These are phyloP conservation scores for Exophiala sp. DNA, from an alignment of 2,329 filamentous ascomycete genomes.

Conservation along the genomic window DNA sequence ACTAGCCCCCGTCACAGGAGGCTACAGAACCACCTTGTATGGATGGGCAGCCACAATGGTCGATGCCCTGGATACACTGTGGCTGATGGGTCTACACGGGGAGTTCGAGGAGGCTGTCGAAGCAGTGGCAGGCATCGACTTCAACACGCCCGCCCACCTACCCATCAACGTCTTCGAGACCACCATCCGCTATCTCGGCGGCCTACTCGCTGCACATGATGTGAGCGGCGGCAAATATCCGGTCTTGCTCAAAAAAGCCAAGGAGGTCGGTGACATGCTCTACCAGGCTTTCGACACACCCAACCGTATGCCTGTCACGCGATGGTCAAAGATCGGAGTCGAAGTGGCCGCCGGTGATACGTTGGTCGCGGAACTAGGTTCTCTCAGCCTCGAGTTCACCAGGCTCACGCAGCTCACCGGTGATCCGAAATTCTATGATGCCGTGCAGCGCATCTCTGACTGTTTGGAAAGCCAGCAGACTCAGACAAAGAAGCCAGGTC, in stretches of 20 bases:
- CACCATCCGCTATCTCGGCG: constrained; percentile 38
- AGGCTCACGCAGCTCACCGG: constrained; percentile 59
- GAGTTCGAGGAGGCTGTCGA: constrained; percentile 60
- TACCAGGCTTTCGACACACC: constrained; percentile 42
- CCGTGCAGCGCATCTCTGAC: constrained; percentile 52
- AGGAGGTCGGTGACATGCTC: constrained; percentile 41
- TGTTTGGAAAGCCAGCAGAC: constrained; percentile 51
- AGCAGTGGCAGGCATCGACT: constrained; percentile 56
- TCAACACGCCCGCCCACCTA: constrained; percentile 45
- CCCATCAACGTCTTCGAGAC: constrained; percentile 38
- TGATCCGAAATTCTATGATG: constrained; percentile 57
- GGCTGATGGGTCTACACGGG: constrained; percentile 61
- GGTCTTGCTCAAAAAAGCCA: constrained; percentile 36
- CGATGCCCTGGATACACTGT: constrained; percentile 61
- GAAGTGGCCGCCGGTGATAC: constrained; percentile 29
- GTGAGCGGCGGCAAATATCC: constrained; percentile 46
- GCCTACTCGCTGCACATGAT: constrained; percentile 36
- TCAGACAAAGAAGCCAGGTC: constrained; percentile 52
- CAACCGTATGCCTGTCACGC: constrained; percentile 58
- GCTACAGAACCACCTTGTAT: constrained; percentile 52
- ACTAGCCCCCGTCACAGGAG: constrained; percentile 51
- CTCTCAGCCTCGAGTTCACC: constrained; percentile 57
- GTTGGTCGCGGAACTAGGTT: constrained; percentile 50
- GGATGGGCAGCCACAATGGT: constrained; percentile 63
- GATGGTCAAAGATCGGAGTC: constrained; percentile 44